Conservation (phyloP, 192 early-diverging fungal genomes). For the Glomus cerebriforme region DNA sequence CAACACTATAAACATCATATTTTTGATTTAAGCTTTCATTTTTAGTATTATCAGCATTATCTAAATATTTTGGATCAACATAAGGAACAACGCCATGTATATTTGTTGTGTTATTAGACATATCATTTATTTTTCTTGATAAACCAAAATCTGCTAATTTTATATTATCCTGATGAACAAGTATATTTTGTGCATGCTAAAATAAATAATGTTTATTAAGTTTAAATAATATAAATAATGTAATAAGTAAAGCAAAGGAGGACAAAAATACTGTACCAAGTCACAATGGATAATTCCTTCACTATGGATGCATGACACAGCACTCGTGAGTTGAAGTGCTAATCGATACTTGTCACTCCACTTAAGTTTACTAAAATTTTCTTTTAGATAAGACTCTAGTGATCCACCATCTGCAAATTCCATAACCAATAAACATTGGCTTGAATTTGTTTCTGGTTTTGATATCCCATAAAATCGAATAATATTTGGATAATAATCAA, state of each 20-base stretch:
- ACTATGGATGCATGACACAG: too few species aligned
- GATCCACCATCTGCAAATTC: too few species aligned
- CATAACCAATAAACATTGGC: too few species aligned
- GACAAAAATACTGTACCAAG: background rate
- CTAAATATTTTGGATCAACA: background rate
- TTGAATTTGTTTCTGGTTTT: background rate
- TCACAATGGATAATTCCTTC: too few species aligned
- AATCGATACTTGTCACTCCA: too few species aligned
- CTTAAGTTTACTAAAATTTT: too few species aligned
- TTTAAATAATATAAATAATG: too few species aligned
- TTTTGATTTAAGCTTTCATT: background rate
- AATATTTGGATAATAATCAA: background rate
- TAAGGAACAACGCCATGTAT: background rate
- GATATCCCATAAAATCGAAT: background rate
- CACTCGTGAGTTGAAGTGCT: too few species aligned
- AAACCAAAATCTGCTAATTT: background rate
- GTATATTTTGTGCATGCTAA: background rate
- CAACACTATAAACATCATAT: background rate
- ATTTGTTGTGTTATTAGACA: background rate
- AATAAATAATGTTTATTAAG: background rate
- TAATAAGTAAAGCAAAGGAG: background rate
- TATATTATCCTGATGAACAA: background rate
- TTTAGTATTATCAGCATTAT: background rate
- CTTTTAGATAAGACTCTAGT: too few species aligned
- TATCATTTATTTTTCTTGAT: too few species aligned